phyloP scores from a whole-genome alignment of 352 stramenopile species.

The Detonula confervacea region DNA sequence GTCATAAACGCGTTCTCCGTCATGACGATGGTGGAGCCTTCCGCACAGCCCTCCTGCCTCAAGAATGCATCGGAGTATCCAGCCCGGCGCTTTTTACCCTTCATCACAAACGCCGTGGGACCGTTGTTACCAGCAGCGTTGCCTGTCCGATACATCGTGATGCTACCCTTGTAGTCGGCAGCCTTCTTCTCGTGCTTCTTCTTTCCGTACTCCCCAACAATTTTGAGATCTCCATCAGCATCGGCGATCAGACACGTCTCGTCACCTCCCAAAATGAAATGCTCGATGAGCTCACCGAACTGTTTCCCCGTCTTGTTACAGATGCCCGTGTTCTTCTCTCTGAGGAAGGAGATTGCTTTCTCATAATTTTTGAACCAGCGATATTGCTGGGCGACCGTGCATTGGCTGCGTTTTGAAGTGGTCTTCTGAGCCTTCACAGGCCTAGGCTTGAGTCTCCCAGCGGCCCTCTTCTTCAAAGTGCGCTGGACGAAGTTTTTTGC shows the following conservation, averaged over 20 bases:
- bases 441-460: slow-evolving; percentile 1
- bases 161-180: slow-evolving; percentile 10
- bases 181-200: slow-evolving; percentile 37
- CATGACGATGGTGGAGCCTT: slow-evolving; percentile 25
- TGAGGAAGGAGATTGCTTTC: neutral
- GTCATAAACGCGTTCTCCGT: slow-evolving; percentile 49
- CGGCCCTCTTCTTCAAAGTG: slow-evolving; percentile 4
- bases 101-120: slow-evolving; percentile 18
- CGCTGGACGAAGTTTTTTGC: neutral
- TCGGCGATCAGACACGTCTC: slow-evolving; percentile 18
- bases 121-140: slow-evolving; percentile 5
- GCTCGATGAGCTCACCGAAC: slow-evolving; percentile 19
- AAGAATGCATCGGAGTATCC: slow-evolving; percentile 28
- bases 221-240: slow-evolving; percentile 3
- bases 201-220: slow-evolving; percentile 10
- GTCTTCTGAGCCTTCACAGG: slow-evolving; percentile 23
- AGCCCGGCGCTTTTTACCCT: neutral
- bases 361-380: slow-evolving; percentile 12
- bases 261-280: slow-evolving; percentile 23
- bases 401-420: slow-evolving; percentile 7
- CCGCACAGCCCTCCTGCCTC: neutral
- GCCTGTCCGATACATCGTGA: slow-evolving; percentile 18
- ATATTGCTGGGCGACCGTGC: slow-evolving; percentile 16
- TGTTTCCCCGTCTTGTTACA: slow-evolving; percentile 16
- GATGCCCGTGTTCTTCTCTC: slow-evolving; percentile 18